These are phyloP conservation scores for Colletotrichum higginsianum DNA, from an alignment of 2,329 filamentous ascomycete species.

Conservation along the genomic window DNA sequence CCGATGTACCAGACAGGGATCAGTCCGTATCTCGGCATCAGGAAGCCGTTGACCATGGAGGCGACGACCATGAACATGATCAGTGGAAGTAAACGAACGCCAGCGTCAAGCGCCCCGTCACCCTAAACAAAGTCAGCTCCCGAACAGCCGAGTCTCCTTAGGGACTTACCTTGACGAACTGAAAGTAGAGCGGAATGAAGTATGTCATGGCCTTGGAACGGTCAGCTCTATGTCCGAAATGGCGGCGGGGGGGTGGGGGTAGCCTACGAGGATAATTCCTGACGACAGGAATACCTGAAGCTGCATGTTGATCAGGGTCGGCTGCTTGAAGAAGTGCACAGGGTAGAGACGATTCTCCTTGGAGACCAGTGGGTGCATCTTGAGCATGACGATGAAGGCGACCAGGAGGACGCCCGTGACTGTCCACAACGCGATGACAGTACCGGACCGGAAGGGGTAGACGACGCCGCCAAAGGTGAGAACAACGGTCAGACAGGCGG, in stretches of 20 bases:
- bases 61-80: constrained; percentile 54
- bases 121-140: constrained; percentile 41
- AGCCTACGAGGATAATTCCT: constrained; percentile 40
- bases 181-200: constrained; percentile 65
- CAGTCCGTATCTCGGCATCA: constrained; percentile 53
- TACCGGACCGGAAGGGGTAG: constrained; percentile 61
- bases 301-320: constrained; percentile 41
- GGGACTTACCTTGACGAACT: constrained; percentile 53
- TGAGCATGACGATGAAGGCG: constrained; percentile 58
- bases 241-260: background rate
- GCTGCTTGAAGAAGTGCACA: constrained; percentile 52
- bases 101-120: constrained; percentile 55
- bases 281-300: constrained; percentile 43
- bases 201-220: constrained; percentile 48
- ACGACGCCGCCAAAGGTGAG: constrained; percentile 64
- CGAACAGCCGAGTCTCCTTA: too few species aligned
- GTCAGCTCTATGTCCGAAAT: constrained; percentile 24
- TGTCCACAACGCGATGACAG: constrained; percentile 61
- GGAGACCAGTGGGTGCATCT: constrained; percentile 55
- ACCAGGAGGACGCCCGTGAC: constrained; percentile 58
- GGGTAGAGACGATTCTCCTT: constrained; percentile 56
- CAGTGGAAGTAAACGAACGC: constrained; percentile 56
- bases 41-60: constrained; percentile 53
- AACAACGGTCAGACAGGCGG: constrained; percentile 60
- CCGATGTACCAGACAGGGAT: constrained; percentile 56